These are phyloP conservation scores for Clohesyomyces aquaticus DNA, from an alignment of 495 filamentous ascomycete species.

Conservation along the genomic window DNA sequence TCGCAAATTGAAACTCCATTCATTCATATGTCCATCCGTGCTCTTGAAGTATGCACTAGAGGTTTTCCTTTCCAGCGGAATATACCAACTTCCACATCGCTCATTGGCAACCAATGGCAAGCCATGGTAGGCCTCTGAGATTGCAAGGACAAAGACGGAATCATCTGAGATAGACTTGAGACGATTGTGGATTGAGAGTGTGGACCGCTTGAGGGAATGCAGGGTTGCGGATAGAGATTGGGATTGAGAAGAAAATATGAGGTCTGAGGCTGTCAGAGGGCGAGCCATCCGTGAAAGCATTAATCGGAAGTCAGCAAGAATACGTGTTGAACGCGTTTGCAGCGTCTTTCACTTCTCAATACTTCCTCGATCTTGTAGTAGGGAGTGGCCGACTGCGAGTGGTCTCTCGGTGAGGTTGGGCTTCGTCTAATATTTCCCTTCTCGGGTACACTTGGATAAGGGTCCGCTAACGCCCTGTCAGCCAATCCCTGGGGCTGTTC, in stretches of 20 bases:
- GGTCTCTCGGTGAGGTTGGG: no score
- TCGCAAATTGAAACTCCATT: constrained; percentile 86
- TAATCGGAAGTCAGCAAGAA: no score
- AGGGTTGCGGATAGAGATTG: constrained; percentile 46
- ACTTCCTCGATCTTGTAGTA: no score
- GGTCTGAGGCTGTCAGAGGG: constrained; percentile 33
- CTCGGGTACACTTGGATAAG: no score
- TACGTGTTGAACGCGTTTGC: no score
- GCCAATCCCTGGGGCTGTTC: no score
- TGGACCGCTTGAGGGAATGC: constrained; percentile 66
- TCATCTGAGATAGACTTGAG: constrained; percentile 58
- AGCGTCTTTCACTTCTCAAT: no score
- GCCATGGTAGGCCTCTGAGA: constrained; percentile 47
- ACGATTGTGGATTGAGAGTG: constrained; percentile 79
- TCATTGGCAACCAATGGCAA: constrained; percentile 93
- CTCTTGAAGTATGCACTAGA: constrained; percentile 94
- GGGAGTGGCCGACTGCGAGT: no score
- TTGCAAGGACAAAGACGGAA: constrained; percentile 42
- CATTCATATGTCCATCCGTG: constrained; percentile 88
- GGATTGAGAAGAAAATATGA: constrained; percentile 44
- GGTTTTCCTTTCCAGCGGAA: constrained; percentile 64
- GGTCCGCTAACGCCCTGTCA: no score
- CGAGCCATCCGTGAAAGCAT: no score
- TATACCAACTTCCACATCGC: constrained; percentile 95
- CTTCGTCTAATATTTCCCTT: no score